These are phyloP conservation scores for Penicillium sp. DNA, from an alignment of 2,329 filamentous ascomycete genomes.

Conservation along the genomic window DNA sequence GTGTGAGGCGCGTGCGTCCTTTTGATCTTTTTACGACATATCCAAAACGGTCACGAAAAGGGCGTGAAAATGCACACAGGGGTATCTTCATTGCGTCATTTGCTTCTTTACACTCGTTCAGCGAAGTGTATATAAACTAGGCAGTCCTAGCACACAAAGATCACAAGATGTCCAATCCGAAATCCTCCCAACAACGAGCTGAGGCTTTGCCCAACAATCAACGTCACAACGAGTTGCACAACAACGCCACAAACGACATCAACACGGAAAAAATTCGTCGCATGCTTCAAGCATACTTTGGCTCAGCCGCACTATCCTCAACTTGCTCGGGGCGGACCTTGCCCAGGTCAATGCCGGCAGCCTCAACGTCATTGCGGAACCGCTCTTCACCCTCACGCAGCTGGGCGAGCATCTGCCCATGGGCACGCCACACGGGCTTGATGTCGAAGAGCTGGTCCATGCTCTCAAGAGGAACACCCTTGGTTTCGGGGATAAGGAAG, in stretches of 20 bases:
- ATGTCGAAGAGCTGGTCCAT: slow-evolving; percentile 60
- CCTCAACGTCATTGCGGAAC: slow-evolving; percentile 30
- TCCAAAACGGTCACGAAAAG: not conserved
- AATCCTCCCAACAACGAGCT: not conserved
- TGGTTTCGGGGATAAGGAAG: slow-evolving; percentile 64
- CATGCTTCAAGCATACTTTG: slow-evolving; percentile 17
- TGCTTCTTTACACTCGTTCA: not conserved
- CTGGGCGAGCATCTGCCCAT: slow-evolving; percentile 31
- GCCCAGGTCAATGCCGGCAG: slow-evolving; percentile 14
- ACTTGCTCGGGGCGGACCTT: slow-evolving; percentile 19
- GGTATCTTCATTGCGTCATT: not conserved
- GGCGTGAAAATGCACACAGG: not conserved
- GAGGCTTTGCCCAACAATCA: not conserved
- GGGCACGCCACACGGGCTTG: slow-evolving; percentile 37
- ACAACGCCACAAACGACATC: not conserved
- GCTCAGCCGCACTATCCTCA: slow-evolving; percentile 10
- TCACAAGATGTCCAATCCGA: not conserved
- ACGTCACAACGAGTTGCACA: not conserved
- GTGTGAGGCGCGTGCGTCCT: not conserved
- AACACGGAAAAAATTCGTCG: not conserved
- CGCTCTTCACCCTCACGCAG: slow-evolving; percentile 35
- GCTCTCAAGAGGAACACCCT: slow-evolving; percentile 60
- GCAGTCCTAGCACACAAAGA: not conserved
- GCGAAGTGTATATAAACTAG: not conserved
- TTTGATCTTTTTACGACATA: not conserved